Base-by-base conservation (phyloP, 2,329 filamentous ascomycete genomes). In the Nemania diffusa region DNA sequence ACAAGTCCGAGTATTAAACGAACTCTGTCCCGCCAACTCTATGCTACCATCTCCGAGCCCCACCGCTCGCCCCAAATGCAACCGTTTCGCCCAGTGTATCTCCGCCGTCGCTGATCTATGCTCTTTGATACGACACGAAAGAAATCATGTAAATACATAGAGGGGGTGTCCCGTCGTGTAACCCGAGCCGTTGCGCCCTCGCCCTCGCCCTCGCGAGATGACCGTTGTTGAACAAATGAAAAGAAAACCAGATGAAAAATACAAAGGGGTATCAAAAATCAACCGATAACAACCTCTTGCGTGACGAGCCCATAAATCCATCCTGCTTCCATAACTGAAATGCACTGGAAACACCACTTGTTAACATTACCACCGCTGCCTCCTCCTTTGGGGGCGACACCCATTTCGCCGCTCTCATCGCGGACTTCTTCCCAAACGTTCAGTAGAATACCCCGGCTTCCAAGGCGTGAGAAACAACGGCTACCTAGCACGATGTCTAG, bases 401-500 rank as follows among this genome's bases (percentile, higher is more conserved):
- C 86, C 11, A 84, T 81, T 46, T 84, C 83, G 26, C 87, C 87
- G 26, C 87, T 84, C 69, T 87, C 87, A 69, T 90, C 87, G 56
- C 89, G 89, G 72, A 91, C 82, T 71, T 93, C 90, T 78, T 96
- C 92, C 89, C 93, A 96, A 40, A 97, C 91, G 71, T 92, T 94
- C 63, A 97, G 90, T 1, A 96, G 92, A 74, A 97, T 95, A 53
- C 94, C 94, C 37, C 92, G 91, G 71, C 91, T 88, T 5, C 93
- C 94, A 67, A 97, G 88, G 20, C 92, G 84, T 72, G 94, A 91
- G 80, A 97, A 97, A 75, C 92, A 94, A 64, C 89, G 92, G 76
- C 94, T 93, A 11, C 91, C 91, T 1, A 97, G 83, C 55, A 94
- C 94, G 0, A 92, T 93, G 78, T 98, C 95, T 0, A 97, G 84